phyloP scores from a whole-genome alignment of 305 asterid genomes.

The Fraxinus xanthoxyloides region DNA sequence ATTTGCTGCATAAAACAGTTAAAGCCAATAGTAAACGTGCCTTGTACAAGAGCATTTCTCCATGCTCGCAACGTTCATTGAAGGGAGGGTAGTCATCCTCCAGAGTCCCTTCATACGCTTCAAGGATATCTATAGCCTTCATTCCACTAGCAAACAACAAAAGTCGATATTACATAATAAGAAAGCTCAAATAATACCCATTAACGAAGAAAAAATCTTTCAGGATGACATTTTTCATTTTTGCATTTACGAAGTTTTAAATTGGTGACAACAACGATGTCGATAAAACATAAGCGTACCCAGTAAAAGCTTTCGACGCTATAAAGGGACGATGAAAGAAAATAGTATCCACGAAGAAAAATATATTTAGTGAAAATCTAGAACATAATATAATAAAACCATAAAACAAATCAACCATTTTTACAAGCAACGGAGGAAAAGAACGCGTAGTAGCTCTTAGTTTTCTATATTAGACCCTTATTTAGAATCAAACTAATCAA shows the following conservation, averaged over 20 bases:
- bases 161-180: conserved; percentile 22
- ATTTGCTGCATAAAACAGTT: conserved; percentile 12
- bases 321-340: neutral
- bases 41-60: conserved; percentile 97
- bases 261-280: neutral
- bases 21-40: conserved; percentile 31
- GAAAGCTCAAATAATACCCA: conserved; percentile 12
- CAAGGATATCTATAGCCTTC: conserved; percentile 92
- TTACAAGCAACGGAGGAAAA: neutral
- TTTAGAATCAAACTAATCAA: neutral
- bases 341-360: neutral
- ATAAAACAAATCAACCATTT: neutral
- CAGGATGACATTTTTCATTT: neutral
- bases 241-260: neutral
- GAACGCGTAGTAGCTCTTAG: neutral
- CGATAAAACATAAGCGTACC: neutral
- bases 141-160: conserved; percentile 56
- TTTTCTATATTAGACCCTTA: neutral
- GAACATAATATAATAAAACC: neutral
- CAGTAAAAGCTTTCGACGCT: neutral
- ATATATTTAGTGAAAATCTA: neutral
- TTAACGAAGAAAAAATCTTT: conserved; percentile 13
- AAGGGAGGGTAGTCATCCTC: conserved; percentile 98
- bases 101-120: conserved; percentile 98
- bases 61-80: conserved; percentile 91